These are phyloP conservation scores for Annulohypoxylon bovei DNA, from an alignment of 495 filamentous ascomycete genomes.

Conservation along the genomic window DNA sequence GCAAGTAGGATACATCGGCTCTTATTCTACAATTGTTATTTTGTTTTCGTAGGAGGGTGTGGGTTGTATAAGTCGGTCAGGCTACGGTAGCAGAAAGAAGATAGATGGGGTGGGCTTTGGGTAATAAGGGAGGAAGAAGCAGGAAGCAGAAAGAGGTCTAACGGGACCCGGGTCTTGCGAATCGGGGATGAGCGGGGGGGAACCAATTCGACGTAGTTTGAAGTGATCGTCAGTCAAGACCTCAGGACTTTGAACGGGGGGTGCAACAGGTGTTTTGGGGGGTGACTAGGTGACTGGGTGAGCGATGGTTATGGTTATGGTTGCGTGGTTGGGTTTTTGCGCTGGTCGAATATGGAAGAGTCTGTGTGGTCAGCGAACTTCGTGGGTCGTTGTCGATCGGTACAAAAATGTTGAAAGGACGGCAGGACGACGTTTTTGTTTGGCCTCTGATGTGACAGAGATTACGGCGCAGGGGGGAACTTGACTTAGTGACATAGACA, in stretches of 20 bases:
- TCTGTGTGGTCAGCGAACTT: slow-evolving; percentile 40
- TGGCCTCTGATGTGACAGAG: slow-evolving; percentile 39
- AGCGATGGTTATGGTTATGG: slow-evolving; percentile 19
- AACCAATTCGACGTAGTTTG: slow-evolving; percentile 40
- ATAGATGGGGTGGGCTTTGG: slow-evolving; percentile 40
- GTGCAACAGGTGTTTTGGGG: slow-evolving; percentile 39
- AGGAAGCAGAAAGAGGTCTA: slow-evolving; percentile 27
- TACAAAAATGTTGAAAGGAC: slow-evolving; percentile 42
- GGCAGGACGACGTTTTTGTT: slow-evolving; percentile 36
- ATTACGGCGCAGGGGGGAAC: slow-evolving; percentile 38
- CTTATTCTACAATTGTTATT: slow-evolving; percentile 31
- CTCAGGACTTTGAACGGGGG: slow-evolving; percentile 39
- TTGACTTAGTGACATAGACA: slow-evolving; percentile 38
- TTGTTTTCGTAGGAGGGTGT: slow-evolving; percentile 26
- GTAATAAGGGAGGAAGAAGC: slow-evolving; percentile 44
- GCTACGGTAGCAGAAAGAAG: slow-evolving; percentile 23
- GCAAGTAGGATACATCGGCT: slow-evolving; percentile 41
- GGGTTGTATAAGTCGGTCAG: slow-evolving; percentile 41
- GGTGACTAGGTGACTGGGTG: slow-evolving; percentile 15
- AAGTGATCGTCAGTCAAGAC: slow-evolving; percentile 49
- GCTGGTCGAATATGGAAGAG: slow-evolving; percentile 39
- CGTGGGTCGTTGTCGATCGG: slow-evolving; percentile 44
- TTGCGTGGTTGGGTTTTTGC: slow-evolving; percentile 42
- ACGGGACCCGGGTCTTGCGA: slow-evolving; percentile 28
- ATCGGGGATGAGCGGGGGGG: slow-evolving; percentile 47